phyloP scores from a whole-genome alignment of 129 eudicot genomes.

The Oenanthe sinensis region DNA sequence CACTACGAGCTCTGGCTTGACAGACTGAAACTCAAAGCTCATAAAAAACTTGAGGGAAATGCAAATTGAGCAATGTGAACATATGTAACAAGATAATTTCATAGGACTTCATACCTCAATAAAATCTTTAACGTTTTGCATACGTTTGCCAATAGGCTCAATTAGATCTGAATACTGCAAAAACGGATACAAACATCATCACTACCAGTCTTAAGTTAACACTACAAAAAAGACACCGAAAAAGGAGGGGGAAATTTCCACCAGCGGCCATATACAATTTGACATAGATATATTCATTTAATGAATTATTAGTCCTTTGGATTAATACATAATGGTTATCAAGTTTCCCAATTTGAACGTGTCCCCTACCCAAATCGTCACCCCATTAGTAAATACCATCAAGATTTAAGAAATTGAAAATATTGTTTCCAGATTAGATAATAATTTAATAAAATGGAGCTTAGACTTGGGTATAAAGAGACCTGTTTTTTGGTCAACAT shows the following conservation, averaged over 20 bases:
- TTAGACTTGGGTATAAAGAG: background rate
- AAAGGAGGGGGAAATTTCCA: no score
- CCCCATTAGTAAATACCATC: background rate
- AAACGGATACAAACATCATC: background rate
- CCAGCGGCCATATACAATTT: background rate
- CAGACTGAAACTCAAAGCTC: slow-evolving; percentile 39
- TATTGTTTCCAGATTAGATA: background rate
- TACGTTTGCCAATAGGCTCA: slow-evolving; percentile 60
- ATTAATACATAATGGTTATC: background rate
- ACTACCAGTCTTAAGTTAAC: background rate
- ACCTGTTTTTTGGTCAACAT: slow-evolving; percentile 79
- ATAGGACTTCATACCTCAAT: slow-evolving; percentile 49
- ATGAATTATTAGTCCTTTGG: background rate
- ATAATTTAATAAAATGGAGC: background rate
- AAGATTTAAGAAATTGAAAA: no score
- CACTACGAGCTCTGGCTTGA: slow-evolving; percentile 72
- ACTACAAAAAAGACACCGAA: background rate
- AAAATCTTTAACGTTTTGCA: slow-evolving; percentile 51
- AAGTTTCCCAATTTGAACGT: background rate
- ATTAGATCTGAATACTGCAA: slow-evolving; percentile 80
- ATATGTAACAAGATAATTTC: background rate
- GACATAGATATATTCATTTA: background rate
- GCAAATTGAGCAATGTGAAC: no score
- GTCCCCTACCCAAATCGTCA: background rate
- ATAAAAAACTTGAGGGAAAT: background rate